Percentiles rank a stretch among this genome's conserved stretches.
Evolutionary conservation across 208 protist genomes (phyloP).

Genomic region (Angomonas deanei): DNA sequence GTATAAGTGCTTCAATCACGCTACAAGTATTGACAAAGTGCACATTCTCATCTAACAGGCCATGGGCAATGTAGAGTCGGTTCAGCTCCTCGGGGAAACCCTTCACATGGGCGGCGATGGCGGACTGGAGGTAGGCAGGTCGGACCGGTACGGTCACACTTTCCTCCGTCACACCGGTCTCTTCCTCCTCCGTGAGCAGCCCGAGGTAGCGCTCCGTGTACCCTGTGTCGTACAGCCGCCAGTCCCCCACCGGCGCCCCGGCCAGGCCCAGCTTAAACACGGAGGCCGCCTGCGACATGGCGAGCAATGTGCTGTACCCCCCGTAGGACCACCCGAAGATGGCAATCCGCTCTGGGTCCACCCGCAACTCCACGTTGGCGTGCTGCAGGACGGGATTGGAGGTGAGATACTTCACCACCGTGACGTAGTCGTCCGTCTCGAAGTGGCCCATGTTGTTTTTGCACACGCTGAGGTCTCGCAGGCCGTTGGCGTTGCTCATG

Average conservation of each 20-base stretch:
- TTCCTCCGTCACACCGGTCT: background rate
- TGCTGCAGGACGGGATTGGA: slow-evolving; percentile 2
- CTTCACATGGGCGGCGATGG: slow-evolving; percentile 48
- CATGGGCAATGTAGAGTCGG: slow-evolving; percentile 90
- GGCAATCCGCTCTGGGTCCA: slow-evolving; percentile 65
- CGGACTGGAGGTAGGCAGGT: slow-evolving; percentile 52
- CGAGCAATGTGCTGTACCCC: slow-evolving; percentile 82
- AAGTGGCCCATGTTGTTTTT: slow-evolving; percentile 83
- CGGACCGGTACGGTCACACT: slow-evolving; percentile 12
- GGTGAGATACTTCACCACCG: slow-evolving; percentile 49
- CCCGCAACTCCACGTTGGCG: slow-evolving; percentile 28
- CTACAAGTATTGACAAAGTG: slow-evolving; percentile 82
- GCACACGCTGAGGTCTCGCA: slow-evolving; percentile 71
- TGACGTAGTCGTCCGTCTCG: slow-evolving; percentile 81
- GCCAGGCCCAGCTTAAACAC: slow-evolving; percentile 80
- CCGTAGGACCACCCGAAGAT: slow-evolving; percentile 90
- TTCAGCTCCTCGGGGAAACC: slow-evolving; percentile 83
- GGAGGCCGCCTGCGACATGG: slow-evolving; percentile 74
- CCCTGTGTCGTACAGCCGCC: slow-evolving; percentile 85
- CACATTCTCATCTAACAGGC: slow-evolving; percentile 93
- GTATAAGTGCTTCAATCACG: slow-evolving; percentile 71
- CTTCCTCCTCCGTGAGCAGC: slow-evolving; percentile 26
- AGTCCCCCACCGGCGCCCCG: slow-evolving; percentile 82
- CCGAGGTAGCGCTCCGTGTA: slow-evolving; percentile 91
- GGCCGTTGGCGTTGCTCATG: slow-evolving; percentile 79